Evolutionary conservation across 805 yeast genomes (phyloP), one percentile per base, ranked within the genome.

Genomic region (Clavispora phyllophila): DNA sequence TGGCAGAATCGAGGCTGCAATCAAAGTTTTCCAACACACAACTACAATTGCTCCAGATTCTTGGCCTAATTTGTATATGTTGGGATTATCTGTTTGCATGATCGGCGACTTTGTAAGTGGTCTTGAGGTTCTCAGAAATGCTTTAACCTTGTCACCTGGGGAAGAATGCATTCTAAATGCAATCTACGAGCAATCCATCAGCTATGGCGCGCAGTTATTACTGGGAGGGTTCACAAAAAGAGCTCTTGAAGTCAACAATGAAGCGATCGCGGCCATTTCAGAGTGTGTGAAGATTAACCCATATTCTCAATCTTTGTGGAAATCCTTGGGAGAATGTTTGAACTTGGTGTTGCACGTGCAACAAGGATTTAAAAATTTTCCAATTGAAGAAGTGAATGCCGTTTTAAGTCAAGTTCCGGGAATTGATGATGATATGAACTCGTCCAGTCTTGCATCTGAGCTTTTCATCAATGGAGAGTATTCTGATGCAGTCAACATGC

Each of bases 1-100:
- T 60, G 99, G 99, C 2, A 73, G 96, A 47, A 68, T 83, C 35
- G 90, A 87, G 43, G 95, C 98, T 2, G 87, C 96, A 0, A 70
- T 77, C 9, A 89, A 86, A 60, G 97, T 93, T 1, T 85, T 89
- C 53, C 70, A 68, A 24, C 81, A 80, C 44, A 87, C 90, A 0
- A 55, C 79, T 36, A 71, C 71, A 29, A 51, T 84, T 5, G 75
- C 78, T 25, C 72, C 77, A 0, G 62, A 65, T 1, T 75, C 78
- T 40, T 79, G 87, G 82, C 73, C 78, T 38, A 82, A 86, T 0
- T 63, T 65, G 31, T 87, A 84, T 55, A 72, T 86, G 60, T 65
- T 85, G 29, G 93, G 95, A 0, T 65, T 75, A 17, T 81, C 84
- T 2, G 71, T 78, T 20, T 70, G 84, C 24, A 77, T 76, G 31